Base-by-base conservation (phyloP, 2,329 filamentous ascomycete genomes). In the Sporothrix euskadiensis region DNA sequence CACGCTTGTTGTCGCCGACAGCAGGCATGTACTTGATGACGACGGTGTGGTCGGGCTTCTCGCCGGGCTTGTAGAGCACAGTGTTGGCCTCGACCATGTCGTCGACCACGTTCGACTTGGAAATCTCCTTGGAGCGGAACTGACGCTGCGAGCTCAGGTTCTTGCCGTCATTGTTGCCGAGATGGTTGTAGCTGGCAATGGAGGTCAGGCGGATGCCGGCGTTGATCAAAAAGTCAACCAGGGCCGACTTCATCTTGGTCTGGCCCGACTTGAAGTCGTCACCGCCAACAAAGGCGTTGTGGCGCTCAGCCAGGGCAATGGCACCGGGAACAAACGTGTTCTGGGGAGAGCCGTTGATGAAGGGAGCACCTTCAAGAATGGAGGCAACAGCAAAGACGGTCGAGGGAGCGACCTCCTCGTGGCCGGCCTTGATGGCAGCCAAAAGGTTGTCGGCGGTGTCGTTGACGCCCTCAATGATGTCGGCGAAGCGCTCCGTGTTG, bases 21-120 rank as follows among this genome's bases (percentile, higher is more conserved):
- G 94, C 94, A 49, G 96, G 96, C 94, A 99, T 97, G 87, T 99
- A 99, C 89, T 99, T 99, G 90, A 99, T 99, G 78, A 99, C 96
- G 74, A 99, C 96, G 74, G 93, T 97, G 86, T 99, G 96, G 82
- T 99, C 94, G 1, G 96, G 96, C 83, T 98, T 94, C 85, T 99
- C 96, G 78, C 91, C 94, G 79, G 93, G 86, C 83, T 91, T 90
- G 87, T 99, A 99, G 73, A 99, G 88, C 69, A 98, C 90, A 69
- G 84, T 86, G 86, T 99, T 99, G 80, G 96, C 95, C 80, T 94
- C 94, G 75, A 99, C 96, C 96, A 99, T 99, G 86, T 99, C 96
- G 81, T 99, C 96, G 73, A 99, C 96, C 14, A 99, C 96, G 82
- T 98, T 99, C 79, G 94, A 97, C 88, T 99, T 99, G 84, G 93